Evolutionary conservation across 257 asterid genomes (phyloP).

Genomic region (Nicotiana paniculata): DNA sequence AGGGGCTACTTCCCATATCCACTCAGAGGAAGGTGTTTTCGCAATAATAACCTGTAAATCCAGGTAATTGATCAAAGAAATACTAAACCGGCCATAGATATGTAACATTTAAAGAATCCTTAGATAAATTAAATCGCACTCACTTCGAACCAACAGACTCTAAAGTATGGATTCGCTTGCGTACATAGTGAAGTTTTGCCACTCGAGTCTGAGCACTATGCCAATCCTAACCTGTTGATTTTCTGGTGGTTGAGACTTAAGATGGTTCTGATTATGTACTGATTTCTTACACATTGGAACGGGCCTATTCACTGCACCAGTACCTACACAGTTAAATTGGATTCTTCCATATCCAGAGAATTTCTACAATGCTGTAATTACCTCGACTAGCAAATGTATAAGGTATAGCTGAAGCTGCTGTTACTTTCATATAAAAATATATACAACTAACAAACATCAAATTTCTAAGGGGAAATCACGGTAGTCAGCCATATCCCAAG

Average conservation of each 20-base stretch:
- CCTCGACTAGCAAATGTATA: conserved; percentile 1
- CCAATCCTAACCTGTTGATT: neutral
- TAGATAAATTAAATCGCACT: neutral
- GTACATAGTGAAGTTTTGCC: neutral
- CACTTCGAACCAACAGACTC: neutral
- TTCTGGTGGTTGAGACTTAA: neutral
- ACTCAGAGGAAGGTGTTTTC: neutral
- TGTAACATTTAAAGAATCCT: neutral
- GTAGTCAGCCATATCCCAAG: conserved; percentile 81
- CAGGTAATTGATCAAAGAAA: neutral
- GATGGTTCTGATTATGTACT: neutral
- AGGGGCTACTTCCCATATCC: neutral
- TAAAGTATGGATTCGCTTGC: neutral
- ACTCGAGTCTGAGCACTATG: neutral
- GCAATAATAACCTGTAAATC: neutral
- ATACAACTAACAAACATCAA: conserved; percentile 6
- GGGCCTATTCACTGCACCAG: neutral
- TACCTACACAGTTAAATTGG: neutral
- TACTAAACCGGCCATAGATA: neutral
- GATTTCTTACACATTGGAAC: no score
- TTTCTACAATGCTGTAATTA: neutral
- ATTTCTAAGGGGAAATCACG: conserved; percentile 33
- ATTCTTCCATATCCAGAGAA: neutral
- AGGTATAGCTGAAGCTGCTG: conserved; percentile 3
- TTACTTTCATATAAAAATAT: neutral